These are phyloP conservation scores for Clonostachys rhizophaga DNA, from an alignment of 2,329 filamentous ascomycete genomes.

Conservation along the genomic window DNA sequence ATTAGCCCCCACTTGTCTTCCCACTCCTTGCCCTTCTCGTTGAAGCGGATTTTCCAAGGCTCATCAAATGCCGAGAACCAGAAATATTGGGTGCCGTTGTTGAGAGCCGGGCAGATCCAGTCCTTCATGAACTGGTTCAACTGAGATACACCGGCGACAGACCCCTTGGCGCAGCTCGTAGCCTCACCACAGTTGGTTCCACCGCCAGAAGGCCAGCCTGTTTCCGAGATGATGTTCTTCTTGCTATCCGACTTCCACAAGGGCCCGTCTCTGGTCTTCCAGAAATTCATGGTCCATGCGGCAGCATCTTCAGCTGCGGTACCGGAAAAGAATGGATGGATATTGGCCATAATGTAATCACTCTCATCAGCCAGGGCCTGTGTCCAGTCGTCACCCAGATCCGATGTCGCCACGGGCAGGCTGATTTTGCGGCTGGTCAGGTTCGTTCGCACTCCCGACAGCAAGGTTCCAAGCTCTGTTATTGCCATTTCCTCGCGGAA, in stretches of 20 bases:
- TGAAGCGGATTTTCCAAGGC: constrained; percentile 83
- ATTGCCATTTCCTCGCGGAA: constrained; percentile 72
- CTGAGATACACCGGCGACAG: constrained; percentile 73
- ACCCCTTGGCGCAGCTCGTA: constrained; percentile 55
- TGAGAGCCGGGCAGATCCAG: constrained; percentile 78
- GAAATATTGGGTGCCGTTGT: constrained; percentile 87
- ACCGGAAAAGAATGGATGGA: constrained; percentile 93
- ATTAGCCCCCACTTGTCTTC: constrained; percentile 95
- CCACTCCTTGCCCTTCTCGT: constrained; percentile 68
- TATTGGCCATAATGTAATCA: constrained; percentile 93
- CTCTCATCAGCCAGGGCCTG: constrained; percentile 61
- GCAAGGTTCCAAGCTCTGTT: constrained; percentile 55
- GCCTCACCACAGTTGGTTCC: constrained; percentile 68
- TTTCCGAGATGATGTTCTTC: constrained; percentile 82
- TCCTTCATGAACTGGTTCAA: constrained; percentile 83
- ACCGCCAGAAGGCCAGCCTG: constrained; percentile 83
- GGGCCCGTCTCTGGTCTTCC: constrained; percentile 61
- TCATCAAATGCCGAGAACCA: constrained; percentile 98
- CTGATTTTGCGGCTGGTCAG: constrained; percentile 61
- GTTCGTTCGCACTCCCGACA: constrained; percentile 67
- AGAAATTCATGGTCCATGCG: constrained; percentile 80
- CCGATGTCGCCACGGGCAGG: constrained; percentile 79
- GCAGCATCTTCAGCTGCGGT: constrained; percentile 64
- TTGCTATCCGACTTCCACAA: constrained; percentile 58
- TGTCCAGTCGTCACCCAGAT: constrained; percentile 87